Base-by-base conservation (phyloP, 1,284 basidiomycete genomes). In the Ceratobasidium sp. region DNA sequence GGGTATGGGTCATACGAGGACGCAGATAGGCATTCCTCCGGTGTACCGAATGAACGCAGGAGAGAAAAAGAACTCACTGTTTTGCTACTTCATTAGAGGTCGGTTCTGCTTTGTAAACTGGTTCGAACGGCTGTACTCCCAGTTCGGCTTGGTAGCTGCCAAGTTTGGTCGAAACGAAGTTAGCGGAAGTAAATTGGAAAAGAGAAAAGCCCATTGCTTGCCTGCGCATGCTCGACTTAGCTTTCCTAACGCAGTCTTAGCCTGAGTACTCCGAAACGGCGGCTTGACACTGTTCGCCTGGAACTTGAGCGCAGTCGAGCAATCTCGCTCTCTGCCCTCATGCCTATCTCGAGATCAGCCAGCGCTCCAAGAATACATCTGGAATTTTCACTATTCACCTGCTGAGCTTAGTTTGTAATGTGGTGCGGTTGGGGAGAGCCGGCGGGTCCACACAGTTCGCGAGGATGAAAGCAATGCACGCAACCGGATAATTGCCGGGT, bases 371-470 rank as follows among this genome's bases (percentile, higher is more conserved):
- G 79, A 26, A 92, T 82, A 78, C 93, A 91, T 93, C 72, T 44
- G 73, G 38, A 66, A 52, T 32, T n/a, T n/a, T n/a, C n/a, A n/a
- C n/a, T n/a, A 82, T 91, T 83, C 84, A 93, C 92, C 93, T 94
- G 87, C 87, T 87, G 84, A 94, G 85, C 84, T 91, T 93, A 75
- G 95, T 84, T 82, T 94, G 93, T 28, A 92, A 91, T 35, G 91
- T 90, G 11, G 91, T 91, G 49, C 93, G 87, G 79, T 95, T 95
- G 63, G 94, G 83, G 43, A 89, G 87, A 76, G 88, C n/a, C n/a
- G n/a, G n/a, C n/a, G n/a, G n/a, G n/a, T n/a, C n/a, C n/a, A n/a
- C n/a, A n/a, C n/a, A n/a, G n/a, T n/a, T n/a, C n/a, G n/a, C n/a
- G n/a, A n/a, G n/a, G n/a, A n/a, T n/a, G n/a, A n/a, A n/a, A n/a